These are phyloP conservation scores for Neurospora sp. DNA, from an alignment of 495 filamentous ascomycete species.

Conservation along the genomic window DNA sequence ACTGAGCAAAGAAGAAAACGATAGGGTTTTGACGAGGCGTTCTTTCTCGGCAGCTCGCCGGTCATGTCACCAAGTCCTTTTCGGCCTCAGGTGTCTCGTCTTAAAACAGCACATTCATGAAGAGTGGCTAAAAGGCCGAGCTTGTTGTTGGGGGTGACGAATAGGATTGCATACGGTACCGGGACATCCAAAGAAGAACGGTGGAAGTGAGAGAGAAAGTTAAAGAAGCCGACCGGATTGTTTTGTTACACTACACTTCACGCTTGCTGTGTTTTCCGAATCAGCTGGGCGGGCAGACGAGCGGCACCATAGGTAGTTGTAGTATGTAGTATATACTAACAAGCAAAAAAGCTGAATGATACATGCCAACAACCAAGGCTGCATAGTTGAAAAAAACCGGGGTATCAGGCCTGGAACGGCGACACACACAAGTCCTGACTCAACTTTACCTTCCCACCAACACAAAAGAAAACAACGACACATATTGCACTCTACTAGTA, in stretches of 20 bases:
- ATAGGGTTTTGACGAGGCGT: background rate
- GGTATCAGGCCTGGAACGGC: background rate
- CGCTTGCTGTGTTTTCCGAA: background rate
- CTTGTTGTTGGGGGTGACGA: background rate
- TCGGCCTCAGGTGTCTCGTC: background rate
- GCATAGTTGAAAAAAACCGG: background rate
- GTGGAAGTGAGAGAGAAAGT: background rate
- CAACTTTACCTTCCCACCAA: background rate
- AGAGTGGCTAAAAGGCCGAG: background rate
- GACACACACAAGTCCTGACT: background rate
- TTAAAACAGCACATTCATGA: background rate
- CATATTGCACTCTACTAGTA: background rate
- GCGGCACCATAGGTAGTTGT: background rate
- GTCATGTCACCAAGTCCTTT: background rate
- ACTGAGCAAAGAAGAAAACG: background rate
- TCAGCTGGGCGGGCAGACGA: background rate
- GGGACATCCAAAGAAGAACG: background rate
- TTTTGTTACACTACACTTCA: background rate
- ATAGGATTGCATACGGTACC: background rate
- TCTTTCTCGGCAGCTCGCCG: background rate
- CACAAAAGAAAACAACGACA: background rate
- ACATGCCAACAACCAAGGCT: background rate
- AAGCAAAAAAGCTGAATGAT: background rate
- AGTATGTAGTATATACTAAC: background rate
- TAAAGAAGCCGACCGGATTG: background rate